Evolutionary conservation across 148 eudicot genomes (phyloP).

Genomic region (Arctostaphylos glauca): DNA sequence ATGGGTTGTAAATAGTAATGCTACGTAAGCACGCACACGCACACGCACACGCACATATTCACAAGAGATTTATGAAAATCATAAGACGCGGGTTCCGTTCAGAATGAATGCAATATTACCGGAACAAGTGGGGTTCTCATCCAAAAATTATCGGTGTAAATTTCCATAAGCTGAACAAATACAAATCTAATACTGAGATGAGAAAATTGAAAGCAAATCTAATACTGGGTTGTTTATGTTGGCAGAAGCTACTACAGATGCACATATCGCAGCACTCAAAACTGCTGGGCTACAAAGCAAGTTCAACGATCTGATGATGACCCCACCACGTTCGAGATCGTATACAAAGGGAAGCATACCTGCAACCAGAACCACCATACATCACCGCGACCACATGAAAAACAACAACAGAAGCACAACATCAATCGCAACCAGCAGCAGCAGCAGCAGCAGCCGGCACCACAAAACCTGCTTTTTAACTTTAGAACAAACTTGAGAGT

Average conservation of each 20-base stretch:
- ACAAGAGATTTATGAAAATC: neutral
- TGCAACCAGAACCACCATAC: constrained; percentile 40
- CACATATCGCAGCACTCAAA: constrained; percentile 59
- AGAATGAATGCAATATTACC: neutral
- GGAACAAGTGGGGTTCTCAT: neutral
- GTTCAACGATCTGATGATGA: constrained; percentile 86
- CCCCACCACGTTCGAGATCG: constrained; percentile 58
- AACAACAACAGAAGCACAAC: constrained; percentile 35
- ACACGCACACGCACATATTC: neutral
- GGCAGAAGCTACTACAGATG: constrained; percentile 81
- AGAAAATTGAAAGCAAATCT: constrained; percentile 14
- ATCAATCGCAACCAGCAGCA: constrained; percentile 29
- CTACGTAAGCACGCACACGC: neutral
- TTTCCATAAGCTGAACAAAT: neutral
- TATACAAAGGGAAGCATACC: constrained; percentile 73
- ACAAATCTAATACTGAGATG: neutral
- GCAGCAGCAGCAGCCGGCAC: constrained; percentile 30
- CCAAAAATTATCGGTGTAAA: neutral
- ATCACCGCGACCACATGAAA: constrained; percentile 37
- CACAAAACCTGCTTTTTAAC: constrained; percentile 30
- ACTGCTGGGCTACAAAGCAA: constrained; percentile 73
- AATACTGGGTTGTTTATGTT: constrained; percentile 16
- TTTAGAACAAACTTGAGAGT: constrained; percentile 45
- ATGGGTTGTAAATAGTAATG: neutral
- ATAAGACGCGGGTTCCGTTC: neutral